Evolutionary conservation across 768 basidiomycete genomes (phyloP).

Genomic region (Mycena indigotica): DNA sequence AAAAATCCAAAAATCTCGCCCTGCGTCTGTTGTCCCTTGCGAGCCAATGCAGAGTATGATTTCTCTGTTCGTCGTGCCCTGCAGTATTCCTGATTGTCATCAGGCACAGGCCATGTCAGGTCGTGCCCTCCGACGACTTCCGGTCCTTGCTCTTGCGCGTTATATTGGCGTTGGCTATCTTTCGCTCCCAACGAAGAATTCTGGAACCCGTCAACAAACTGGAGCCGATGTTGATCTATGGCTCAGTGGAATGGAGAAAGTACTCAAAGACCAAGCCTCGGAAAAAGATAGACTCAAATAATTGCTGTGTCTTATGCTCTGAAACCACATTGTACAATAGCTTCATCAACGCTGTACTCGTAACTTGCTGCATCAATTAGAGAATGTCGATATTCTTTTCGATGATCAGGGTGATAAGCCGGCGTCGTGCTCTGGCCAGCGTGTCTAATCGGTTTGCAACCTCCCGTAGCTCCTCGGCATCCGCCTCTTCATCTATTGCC

Average conservation of each 20-base stretch:
- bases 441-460: constrained; percentile 13
- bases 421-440: constrained; percentile 7
- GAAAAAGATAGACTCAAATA: constrained; percentile 52
- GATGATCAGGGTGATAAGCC: constrained; percentile 8
- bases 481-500: constrained; percentile 17
- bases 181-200: constrained; percentile 4
- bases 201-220: constrained; percentile 17
- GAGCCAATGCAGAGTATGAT: constrained; percentile 73
- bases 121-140: constrained; percentile 87
- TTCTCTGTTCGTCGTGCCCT: not conserved
- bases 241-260: constrained; percentile 84
- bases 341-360: constrained; percentile 7
- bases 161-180: constrained; percentile 66
- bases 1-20: constrained; percentile 56
- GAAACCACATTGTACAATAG: constrained; percentile 13
- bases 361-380: no score
- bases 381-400: no score
- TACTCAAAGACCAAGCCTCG: constrained; percentile 59
- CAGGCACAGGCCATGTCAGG: constrained; percentile 87
- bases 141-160: constrained; percentile 87
- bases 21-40: constrained; percentile 69
- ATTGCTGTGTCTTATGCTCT: constrained; percentile 3
- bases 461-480: constrained; percentile 18
- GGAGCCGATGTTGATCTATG: constrained; percentile 62
- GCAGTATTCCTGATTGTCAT: constrained; percentile 2